Evolutionary conservation across 768 basidiomycete genomes (phyloP).

Genomic region (Termitomyces sp.): DNA sequence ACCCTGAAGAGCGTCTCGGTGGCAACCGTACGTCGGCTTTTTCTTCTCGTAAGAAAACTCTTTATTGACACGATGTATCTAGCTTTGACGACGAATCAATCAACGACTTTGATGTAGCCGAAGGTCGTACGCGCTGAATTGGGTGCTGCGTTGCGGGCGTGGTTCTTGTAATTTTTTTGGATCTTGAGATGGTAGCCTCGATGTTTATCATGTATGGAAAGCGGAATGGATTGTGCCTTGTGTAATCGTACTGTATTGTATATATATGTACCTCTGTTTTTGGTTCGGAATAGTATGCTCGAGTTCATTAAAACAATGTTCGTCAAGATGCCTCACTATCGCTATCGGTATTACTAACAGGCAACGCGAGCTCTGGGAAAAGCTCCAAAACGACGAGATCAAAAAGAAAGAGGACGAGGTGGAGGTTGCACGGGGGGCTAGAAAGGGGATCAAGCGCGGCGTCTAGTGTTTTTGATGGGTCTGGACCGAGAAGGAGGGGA

Average conservation of each 20-base stretch:
- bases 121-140: not conserved
- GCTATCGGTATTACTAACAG: not conserved
- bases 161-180: not conserved
- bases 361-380: conserved; percentile 66
- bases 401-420: conserved; percentile 66
- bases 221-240: no score
- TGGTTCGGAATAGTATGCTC: no score
- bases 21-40: not conserved
- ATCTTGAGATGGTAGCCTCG: no score
- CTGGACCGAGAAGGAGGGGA: conserved; percentile 50
- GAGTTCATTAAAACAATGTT: no score
- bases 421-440: conserved; percentile 68
- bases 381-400: conserved; percentile 66
- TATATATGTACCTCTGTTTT: no score
- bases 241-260: no score
- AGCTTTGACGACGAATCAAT: no score
- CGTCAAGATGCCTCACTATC: not conserved
- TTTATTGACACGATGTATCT: not conserved
- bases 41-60: not conserved
- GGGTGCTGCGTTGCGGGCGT: not conserved
- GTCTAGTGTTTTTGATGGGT: conserved; percentile 41
- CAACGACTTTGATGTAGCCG: not conserved
- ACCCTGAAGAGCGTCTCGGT: not conserved
- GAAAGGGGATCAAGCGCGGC: conserved; percentile 56
- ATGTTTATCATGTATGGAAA: no score